These are phyloP conservation scores for Eutypella sp. DNA, from an alignment of 2,329 filamentous ascomycete species.

Conservation along the genomic window DNA sequence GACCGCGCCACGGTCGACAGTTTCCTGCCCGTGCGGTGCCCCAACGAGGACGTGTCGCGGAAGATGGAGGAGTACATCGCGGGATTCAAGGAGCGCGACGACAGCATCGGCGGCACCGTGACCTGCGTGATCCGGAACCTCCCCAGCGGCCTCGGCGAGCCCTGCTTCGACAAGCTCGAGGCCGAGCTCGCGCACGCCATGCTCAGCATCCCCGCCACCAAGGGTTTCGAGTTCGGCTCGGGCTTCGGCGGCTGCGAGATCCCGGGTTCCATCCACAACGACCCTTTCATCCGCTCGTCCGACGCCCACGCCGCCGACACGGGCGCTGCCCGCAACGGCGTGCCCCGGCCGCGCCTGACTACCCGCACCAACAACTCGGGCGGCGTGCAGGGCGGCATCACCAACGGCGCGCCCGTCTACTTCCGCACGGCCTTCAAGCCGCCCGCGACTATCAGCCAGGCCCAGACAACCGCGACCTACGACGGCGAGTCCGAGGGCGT, in stretches of 20 bases:
- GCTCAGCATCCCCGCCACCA: constrained; percentile 90
- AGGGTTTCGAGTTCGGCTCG: constrained; percentile 92
- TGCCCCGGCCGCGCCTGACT: constrained; percentile 58
- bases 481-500: constrained; percentile 65
- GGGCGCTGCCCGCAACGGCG: constrained; percentile 38
- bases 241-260: constrained; percentile 86
- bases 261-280: constrained; percentile 86
- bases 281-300: constrained; percentile 67
- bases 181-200: constrained; percentile 88
- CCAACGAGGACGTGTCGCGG: constrained; percentile 56
- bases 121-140: constrained; percentile 88
- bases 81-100: constrained; percentile 69
- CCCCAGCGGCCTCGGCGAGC: constrained; percentile 84
- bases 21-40: constrained; percentile 84
- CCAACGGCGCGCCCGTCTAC: constrained; percentile 89
- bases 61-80: constrained; percentile 78
- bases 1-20: constrained; percentile 73
- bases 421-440: constrained; percentile 96
- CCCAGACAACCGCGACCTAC: constrained; percentile 79
- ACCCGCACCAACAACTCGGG: constrained; percentile 95
- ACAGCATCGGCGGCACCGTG: constrained; percentile 92
- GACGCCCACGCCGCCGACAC: constrained; percentile 37
- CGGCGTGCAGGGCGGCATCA: constrained; percentile 92
- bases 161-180: constrained; percentile 93
- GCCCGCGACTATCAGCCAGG: constrained; percentile 85